Percentiles rank a stretch among this genome's conserved stretches.
These are phyloP conservation scores for Periconia macrospinosa DNA, from an alignment of 2,329 filamentous ascomycete species.

Conservation along the genomic window DNA sequence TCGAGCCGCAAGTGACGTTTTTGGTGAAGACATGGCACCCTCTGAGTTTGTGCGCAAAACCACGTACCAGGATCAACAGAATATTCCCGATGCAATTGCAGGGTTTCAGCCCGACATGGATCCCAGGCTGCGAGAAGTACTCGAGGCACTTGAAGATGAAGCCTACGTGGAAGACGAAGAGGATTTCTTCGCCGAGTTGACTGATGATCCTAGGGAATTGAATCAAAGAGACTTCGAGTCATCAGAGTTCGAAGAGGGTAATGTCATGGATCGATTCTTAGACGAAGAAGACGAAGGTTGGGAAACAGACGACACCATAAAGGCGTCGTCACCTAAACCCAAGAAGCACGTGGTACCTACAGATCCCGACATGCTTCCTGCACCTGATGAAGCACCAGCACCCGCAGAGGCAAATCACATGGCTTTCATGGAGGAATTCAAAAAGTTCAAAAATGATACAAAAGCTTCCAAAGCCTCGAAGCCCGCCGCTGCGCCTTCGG, in stretches of 20 bases:
- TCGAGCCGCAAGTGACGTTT: constrained; percentile 52
- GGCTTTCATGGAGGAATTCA: constrained; percentile 90
- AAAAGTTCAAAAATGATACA: constrained; percentile 84
- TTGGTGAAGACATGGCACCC: constrained; percentile 75
- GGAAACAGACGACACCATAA: constrained; percentile 90
- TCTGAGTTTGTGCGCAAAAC: constrained; percentile 76
- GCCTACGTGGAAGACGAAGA: constrained; percentile 85
- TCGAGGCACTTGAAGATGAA: constrained; percentile 94
- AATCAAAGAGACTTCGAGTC: constrained; percentile 80
- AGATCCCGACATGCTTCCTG: constrained; percentile 46
- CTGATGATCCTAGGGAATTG: constrained; percentile 70
- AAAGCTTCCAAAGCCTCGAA: constrained; percentile 51
- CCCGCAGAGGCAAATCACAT: constrained; percentile 58
- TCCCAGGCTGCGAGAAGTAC: constrained; percentile 81
- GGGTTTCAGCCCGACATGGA: constrained; percentile 99
- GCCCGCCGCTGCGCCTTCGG: constrained; percentile 56
- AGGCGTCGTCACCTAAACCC: constrained; percentile 54
- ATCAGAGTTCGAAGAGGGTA: constrained; percentile 44
- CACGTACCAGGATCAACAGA: constrained; percentile 90
- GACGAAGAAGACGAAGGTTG: constrained; percentile 78
- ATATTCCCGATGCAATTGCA: constrained; percentile 85
- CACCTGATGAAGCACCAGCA: constrained; percentile 35
- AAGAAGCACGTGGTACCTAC: constrained; percentile 49
- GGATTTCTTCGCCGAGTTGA: constrained; percentile 78
- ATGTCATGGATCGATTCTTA: constrained; percentile 46